These are phyloP conservation scores for Podospora australis DNA, from an alignment of 495 filamentous ascomycete genomes.

Conservation along the genomic window DNA sequence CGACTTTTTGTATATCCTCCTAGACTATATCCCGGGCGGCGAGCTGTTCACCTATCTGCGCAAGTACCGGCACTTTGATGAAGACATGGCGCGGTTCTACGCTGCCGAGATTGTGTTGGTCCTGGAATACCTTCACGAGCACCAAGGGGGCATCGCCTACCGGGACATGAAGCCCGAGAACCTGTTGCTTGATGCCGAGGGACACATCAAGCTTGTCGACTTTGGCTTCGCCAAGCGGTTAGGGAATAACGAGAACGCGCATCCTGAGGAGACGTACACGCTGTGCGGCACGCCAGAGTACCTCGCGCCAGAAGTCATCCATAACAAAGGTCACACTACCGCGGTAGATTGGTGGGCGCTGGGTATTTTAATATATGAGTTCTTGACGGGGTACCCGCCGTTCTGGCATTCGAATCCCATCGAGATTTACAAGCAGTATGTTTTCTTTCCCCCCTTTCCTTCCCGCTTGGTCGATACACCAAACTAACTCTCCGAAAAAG, in stretches of 20 bases:
- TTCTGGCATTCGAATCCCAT: conserved; percentile 97
- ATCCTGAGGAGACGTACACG: conserved; percentile 81
- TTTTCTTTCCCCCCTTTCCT: conserved; percentile 14
- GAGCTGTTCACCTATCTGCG: conserved; percentile 94
- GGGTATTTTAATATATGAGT: conserved; percentile 93
- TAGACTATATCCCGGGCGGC: conserved; percentile 87
- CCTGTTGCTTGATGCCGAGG: conserved; percentile 82
- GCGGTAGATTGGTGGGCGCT: conserved; percentile 99
- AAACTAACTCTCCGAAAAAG: conserved; percentile 27
- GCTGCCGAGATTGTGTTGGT: conserved; percentile 92
- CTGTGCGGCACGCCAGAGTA: conserved; percentile 96
- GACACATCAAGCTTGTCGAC: conserved; percentile 95
- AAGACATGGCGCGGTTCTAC: conserved; percentile 83
- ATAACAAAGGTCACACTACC: conserved; percentile 87
- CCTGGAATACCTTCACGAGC: conserved; percentile 86
- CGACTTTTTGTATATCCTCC: conserved; percentile 86
- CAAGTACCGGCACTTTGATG: conserved; percentile 77
- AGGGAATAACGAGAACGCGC: conserved; percentile 39
- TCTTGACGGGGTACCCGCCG: conserved; percentile 89
- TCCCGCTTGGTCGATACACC: background rate
- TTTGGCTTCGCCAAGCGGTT: conserved; percentile 94
- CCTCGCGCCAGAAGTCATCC: conserved; percentile 91
- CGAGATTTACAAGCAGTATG: conserved; percentile 87
- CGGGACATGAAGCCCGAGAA: conserved; percentile 97
- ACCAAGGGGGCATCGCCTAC: conserved; percentile 77